Conservation (phyloP, 2,329 filamentous ascomycete species). For the Diaporthe caulivora region DNA sequence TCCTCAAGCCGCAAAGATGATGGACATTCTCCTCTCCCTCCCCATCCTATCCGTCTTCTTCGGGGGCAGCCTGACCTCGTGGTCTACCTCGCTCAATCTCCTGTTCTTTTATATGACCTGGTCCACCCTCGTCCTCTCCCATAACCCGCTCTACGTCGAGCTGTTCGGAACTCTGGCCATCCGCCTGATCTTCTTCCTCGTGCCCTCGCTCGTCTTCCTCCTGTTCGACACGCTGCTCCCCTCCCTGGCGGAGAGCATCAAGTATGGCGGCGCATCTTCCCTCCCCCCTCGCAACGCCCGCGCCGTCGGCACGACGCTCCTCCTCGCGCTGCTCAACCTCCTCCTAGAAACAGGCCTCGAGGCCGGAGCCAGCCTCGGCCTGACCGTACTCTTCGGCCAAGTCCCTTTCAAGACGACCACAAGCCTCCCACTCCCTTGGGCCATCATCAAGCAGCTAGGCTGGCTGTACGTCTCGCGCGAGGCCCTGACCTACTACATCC, state of each 20-base stretch:
- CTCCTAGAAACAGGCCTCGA: constrained; percentile 58
- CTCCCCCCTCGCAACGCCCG: constrained; percentile 60
- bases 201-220: constrained; percentile 80
- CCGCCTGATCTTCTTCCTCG: constrained; percentile 76
- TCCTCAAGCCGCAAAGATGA: constrained; percentile 46
- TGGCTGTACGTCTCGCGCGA: constrained; percentile 62
- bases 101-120: constrained; percentile 93
- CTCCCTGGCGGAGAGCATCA: constrained; percentile 75
- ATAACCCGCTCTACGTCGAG: constrained; percentile 81
- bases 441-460: constrained; percentile 62
- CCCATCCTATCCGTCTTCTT: constrained; percentile 78
- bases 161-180: constrained; percentile 77
- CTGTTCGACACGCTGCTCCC: constrained; percentile 79
- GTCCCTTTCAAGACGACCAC: constrained; percentile 63
- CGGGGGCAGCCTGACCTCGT: constrained; percentile 72
- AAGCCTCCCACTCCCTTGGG: constrained; percentile 65
- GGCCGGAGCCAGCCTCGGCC: constrained; percentile 54
- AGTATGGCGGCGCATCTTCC: constrained; percentile 69
- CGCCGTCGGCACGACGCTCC: constrained; percentile 49
- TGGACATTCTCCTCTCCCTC: constrained; percentile 79
- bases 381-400: constrained; percentile 49
- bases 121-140: constrained; percentile 84
- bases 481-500: constrained; percentile 78
- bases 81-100: constrained; percentile 84
- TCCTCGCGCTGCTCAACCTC: constrained; percentile 60